Evolutionary conservation across 805 yeast genomes (phyloP).

Genomic region (Yamadazyma endophytica): DNA sequence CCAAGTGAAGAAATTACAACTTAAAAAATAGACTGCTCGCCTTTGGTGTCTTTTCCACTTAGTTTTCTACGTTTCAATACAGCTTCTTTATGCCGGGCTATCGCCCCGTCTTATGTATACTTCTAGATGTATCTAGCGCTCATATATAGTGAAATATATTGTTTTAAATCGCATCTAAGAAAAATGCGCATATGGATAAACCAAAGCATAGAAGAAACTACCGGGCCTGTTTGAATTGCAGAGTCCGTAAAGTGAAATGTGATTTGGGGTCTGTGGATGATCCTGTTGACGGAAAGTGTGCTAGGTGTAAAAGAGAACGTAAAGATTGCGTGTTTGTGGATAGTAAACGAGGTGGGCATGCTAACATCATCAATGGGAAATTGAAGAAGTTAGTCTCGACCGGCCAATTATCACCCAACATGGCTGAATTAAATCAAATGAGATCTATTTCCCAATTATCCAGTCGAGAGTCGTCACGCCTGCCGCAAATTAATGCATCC

Average conservation of each 20-base stretch:
- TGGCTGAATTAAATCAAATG: too few relatives aligned
- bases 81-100: too few relatives aligned
- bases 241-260: conserved; percentile 80
- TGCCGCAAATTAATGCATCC: neutral
- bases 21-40: too few relatives aligned
- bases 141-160: too few relatives aligned
- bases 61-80: too few relatives aligned
- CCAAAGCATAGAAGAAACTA: conserved; percentile 58
- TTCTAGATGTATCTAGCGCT: too few relatives aligned
- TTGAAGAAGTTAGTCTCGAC: conserved; percentile 52
- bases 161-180: too few relatives aligned
- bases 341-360: conserved; percentile 26
- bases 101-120: too few relatives aligned
- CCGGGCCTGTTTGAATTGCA: conserved; percentile 81
- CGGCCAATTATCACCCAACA: too few relatives aligned
- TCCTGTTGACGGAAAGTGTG: conserved; percentile 80
- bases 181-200: neutral
- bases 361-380: conserved; percentile 39
- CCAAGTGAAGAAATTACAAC: conserved; percentile 59
- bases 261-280: conserved; percentile 73
- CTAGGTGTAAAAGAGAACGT: conserved; percentile 77
- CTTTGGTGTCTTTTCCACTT: too few relatives aligned
- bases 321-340: conserved; percentile 69
- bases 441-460: too few relatives aligned
- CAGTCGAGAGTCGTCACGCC: too few relatives aligned